Evolutionary conservation across 83 land plant species (phyloP), one percentile per base, ranked within the genome.

Genomic region (Thuja plicata): DNA sequence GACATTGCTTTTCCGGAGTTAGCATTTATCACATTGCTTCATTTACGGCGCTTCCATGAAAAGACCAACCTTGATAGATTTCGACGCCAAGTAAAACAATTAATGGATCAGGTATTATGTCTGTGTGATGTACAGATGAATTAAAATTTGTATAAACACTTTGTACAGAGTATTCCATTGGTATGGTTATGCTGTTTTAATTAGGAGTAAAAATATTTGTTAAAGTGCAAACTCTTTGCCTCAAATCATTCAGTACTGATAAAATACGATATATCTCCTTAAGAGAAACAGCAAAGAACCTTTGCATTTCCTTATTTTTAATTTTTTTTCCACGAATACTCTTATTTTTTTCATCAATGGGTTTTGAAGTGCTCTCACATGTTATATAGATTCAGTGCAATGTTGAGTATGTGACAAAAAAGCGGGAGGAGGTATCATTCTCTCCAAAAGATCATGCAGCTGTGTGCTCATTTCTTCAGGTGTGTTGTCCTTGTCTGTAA

Each of bases 1-100:
- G 93, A 96, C 70, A 90, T 98, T 37, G 94, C 98, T 48, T 97
- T 96, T 86, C 99, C 99, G 54, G 99, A 98, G 79, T 87, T 98
- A 74, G 95, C 96, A 70, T 90, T 94, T 55, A 91, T 94, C 82
- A 96, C 97, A 15, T 88, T 98, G 0, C 91, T 95, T 87, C 91
- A 94, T 21, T 86, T 98, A 50, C 92, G 90, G n/a, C 97, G 90
- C 77, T 94, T 98, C 87, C 66, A 91, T 76, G 94, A 94, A 54
- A 92, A 88, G 40, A 89, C 92, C 37, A 90, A 90, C 30, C 86
- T 90, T 89, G 99, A 96, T 76, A 92, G 92, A 70, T 89, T 95
- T 66, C 92, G 93, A n/a, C 94, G 94, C 7, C 90, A 89, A 66
- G 90, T 97, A 50, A 96, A 95, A 91, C 99, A 93, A 83, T 89